A percentile compares a stretch with the other conserved stretches of the same genome.
These are phyloP conservation scores for Dioszegia hungarica DNA, from an alignment of 768 basidiomycete genomes.

Conservation along the genomic window DNA sequence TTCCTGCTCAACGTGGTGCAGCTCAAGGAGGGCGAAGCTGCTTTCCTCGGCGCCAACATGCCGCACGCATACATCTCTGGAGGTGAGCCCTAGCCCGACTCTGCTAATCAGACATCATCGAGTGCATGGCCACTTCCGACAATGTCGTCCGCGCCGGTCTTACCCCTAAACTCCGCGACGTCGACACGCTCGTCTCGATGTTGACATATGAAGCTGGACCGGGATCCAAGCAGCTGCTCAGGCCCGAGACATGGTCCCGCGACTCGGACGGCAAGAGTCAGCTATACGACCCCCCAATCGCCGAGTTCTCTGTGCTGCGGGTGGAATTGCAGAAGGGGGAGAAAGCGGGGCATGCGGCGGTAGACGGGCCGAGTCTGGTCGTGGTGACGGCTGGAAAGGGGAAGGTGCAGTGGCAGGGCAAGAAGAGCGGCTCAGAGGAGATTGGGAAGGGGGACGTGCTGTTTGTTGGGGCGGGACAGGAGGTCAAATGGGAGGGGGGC, in stretches of 20 bases:
- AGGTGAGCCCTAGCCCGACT: slow-evolving; percentile 55
- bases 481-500: slow-evolving; percentile 54
- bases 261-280: slow-evolving; percentile 46
- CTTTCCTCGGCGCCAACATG: slow-evolving; percentile 91
- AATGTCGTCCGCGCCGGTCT: slow-evolving; percentile 98
- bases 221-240: slow-evolving; percentile 65
- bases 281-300: slow-evolving; percentile 85
- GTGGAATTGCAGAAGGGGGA: slow-evolving; percentile 54
- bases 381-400: slow-evolving; percentile 72
- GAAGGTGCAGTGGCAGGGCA: slow-evolving; percentile 40
- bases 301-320: slow-evolving; percentile 83
- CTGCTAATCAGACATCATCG: slow-evolving; percentile 73
- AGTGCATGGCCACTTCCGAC: slow-evolving; percentile 64
- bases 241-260: slow-evolving; percentile 55
- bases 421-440: slow-evolving; percentile 14
- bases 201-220: slow-evolving; percentile 76
- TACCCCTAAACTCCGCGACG: slow-evolving; percentile 92
- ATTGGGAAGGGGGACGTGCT: slow-evolving; percentile 66
- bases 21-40: slow-evolving; percentile 77
- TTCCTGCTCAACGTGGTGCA: slow-evolving; percentile 82
- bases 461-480: slow-evolving; percentile 71
- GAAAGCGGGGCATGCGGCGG: slow-evolving; percentile 57
- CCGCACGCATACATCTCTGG: slow-evolving; percentile 95
- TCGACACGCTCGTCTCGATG: slow-evolving; percentile 78
- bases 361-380: slow-evolving; percentile 79